Evolutionary conservation across 331 rosid genomes (phyloP), one percentile per base, ranked within the genome.

Genomic region (Quercus tomentella): DNA sequence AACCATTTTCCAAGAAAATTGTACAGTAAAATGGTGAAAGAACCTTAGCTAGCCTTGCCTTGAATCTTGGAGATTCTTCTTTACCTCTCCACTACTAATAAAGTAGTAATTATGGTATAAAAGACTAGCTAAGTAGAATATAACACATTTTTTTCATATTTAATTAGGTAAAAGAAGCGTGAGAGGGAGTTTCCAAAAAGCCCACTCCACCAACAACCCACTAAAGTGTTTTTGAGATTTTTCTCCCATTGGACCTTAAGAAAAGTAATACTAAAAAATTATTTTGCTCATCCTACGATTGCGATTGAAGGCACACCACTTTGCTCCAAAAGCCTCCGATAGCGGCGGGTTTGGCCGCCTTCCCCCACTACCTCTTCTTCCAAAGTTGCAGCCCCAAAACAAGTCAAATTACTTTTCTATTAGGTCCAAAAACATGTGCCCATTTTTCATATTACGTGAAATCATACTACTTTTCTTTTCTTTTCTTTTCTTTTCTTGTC

Each of bases 21-120:
- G n/a, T 58, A 61, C 61, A 22, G 70, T 37, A 62, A 74, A 55
- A n/a, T 20, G 43, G 20, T 41, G 7, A 17, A 20, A 49, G 37
- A 60, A 72, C 80, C 82, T 43, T 52, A 14, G 14, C 25, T 16
- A 45, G 52, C 15, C 52, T 45, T 45, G 16, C 88, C 85, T 25
- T 54, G 52, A 60, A 73, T 68, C 76, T 82, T 63, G 90, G 83
- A 81, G 80, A 54, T 73, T 77, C 83, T 78, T 61, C 83, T 73
- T 62, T 66, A 15, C 45, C 45, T 21, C 37, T 55, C 74, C 79
- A 72, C 52, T 76, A 69, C 12, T 56, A 23, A 65, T 75, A 79
- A 79, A 49, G 15, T 49, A 55, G 66, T 37, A 65, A 79, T 58
- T 7, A 33, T 52, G 43, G 12, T 61, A 49, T 23, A 23, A 7